These are phyloP conservation scores for Debaryomyces fabryi DNA, from an alignment of 1,139 yeast species.

Conservation along the genomic window DNA sequence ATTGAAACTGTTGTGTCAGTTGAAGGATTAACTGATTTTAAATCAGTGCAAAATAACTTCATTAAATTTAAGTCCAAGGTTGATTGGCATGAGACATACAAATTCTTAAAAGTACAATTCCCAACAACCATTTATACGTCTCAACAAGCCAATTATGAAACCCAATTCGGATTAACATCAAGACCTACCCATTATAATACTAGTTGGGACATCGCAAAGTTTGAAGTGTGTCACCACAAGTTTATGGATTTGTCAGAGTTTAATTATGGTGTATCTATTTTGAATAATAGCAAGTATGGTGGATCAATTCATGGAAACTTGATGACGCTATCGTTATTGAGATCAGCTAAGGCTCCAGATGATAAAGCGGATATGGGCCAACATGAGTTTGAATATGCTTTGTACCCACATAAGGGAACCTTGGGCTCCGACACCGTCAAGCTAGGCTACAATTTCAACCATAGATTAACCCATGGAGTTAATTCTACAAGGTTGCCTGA, in stretches of 20 bases:
- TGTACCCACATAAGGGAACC: constrained; percentile 77
- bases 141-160: constrained; percentile 76
- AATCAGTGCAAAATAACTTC: constrained; percentile 39
- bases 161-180: constrained; percentile 87
- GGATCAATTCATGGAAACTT: constrained; percentile 88
- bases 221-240: constrained; percentile 93
- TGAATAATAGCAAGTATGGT: constrained; percentile 89
- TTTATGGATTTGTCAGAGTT: constrained; percentile 89
- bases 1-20: constrained; percentile 74
- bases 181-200: constrained; percentile 96
- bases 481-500: constrained; percentile 22
- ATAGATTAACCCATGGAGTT: constrained; percentile 37
- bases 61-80: constrained; percentile 66
- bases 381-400: constrained; percentile 81
- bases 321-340: constrained; percentile 77
- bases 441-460: constrained; percentile 81
- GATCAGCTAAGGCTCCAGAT: constrained; percentile 92
- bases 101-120: constrained; percentile 91
- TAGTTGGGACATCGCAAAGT: constrained; percentile 94
- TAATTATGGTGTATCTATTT: constrained; percentile 82
- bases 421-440: constrained; percentile 67
- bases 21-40: constrained; percentile 47
- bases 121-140: constrained; percentile 83
- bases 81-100: constrained; percentile 85
- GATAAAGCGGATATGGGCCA: constrained; percentile 91